Base-by-base conservation (phyloP, 2,329 filamentous ascomycete species). In the Thermothelomyces thermophilus region DNA sequence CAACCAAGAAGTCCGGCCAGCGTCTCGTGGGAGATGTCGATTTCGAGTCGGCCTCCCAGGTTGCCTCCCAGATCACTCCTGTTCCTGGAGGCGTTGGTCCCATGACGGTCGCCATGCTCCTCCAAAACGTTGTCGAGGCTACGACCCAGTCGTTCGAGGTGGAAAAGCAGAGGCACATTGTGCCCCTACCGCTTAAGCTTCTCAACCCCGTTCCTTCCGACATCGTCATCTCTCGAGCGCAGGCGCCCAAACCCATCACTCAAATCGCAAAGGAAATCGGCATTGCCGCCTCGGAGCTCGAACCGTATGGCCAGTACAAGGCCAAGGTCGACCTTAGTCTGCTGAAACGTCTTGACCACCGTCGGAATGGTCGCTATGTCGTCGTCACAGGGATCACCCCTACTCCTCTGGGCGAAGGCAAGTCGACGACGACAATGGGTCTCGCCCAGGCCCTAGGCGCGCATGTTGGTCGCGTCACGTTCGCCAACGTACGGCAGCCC, bases 51-150 rank as follows among this genome's bases (percentile, higher is more conserved):
- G 91, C 91, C 14, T 78, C 77, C 14, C 76, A 94, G 65, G 86
- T 96, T 36, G 93, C 90, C 17, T 95, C 90, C 2, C 80, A 87
- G 63, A 96, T 98, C 63, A 98, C 93, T 2, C 93, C 93, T 1
- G 93, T 98, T 2, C 93, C 93, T 1, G 93, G 93, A 50, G 93
- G 93, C 68, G 93, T 98, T 52, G 93, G 93, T 0, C 93, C 93
- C 44, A 98, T 98, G 93, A 98, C 93, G 3, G 90, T 98, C 56
- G 93, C 93, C 53, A 98, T 98, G 93, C 76, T 98, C 41, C 74
- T 98, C 61, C 87, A 95, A 69, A 98, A 98, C 64, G 90, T 97
- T 8, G 86, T 97, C 48, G 86, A 91, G 60, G 84, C 91, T 30
- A 86, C 93, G 31, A 85, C 83, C 42, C 73, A 79, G 50, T 90